Conservation (phyloP, 768 basidiomycete species). For the Artomyces pyxidatus region DNA sequence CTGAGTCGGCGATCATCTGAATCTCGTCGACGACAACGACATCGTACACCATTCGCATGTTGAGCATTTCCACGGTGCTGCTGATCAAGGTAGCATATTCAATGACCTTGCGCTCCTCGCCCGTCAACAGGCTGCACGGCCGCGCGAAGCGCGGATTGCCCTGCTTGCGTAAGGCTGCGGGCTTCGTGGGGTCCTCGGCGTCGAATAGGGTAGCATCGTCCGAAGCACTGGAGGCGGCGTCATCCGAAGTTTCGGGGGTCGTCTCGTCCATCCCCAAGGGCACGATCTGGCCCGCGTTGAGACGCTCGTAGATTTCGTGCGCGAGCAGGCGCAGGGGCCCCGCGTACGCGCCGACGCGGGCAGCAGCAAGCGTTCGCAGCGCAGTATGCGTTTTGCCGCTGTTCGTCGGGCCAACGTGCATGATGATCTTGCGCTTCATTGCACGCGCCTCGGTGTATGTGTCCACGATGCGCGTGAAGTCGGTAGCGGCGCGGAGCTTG, state of each 20-base stretch:
- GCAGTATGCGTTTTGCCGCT: constrained; percentile 96
- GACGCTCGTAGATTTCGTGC: constrained; percentile 86
- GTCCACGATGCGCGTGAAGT: constrained; percentile 37
- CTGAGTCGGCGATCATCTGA: constrained; percentile 80
- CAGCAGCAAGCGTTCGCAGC: constrained; percentile 75
- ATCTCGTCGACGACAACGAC: constrained; percentile 97
- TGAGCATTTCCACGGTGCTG: constrained; percentile 93
- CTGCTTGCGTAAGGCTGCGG: constrained; percentile 19
- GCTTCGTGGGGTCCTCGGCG: constrained; percentile 15
- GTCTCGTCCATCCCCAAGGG: constrained; percentile 52
- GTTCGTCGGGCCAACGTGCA: constrained; percentile 98
- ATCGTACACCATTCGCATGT: constrained; percentile 36
- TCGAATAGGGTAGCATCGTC: constrained; percentile 30
- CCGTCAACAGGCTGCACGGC: constrained; percentile 81
- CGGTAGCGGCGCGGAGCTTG: constrained; percentile 26
- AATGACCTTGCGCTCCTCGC: constrained; percentile 80
- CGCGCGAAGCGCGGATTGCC: constrained; percentile 45
- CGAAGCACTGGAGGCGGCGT: constrained; percentile 21
- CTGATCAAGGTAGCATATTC: constrained; percentile 50
- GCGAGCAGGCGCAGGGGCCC: constrained; percentile 91
- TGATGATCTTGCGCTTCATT: constrained; percentile 68
- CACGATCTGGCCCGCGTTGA: constrained; percentile 85
- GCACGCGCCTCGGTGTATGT: constrained; percentile 44
- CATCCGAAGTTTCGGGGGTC: constrained; percentile 30
- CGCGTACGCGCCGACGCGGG: constrained; percentile 71